Conservation (phyloP, 2,329 filamentous ascomycete species). For the Beauveria sp. region DNA sequence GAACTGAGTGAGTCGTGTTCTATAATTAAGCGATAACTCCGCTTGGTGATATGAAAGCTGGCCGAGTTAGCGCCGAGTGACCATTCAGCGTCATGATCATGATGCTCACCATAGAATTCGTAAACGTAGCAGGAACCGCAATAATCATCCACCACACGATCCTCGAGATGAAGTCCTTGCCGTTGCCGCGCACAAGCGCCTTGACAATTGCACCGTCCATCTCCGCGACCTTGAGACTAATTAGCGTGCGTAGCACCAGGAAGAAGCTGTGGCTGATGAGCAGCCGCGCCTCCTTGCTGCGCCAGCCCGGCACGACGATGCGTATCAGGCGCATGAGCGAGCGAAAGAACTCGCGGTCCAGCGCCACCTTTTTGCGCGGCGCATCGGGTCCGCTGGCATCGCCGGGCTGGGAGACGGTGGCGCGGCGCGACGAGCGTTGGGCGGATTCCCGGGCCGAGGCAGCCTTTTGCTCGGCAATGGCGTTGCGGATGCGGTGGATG, state of each 20-base stretch:
- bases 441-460: conserved; percentile 63
- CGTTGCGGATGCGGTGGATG: conserved; percentile 80
- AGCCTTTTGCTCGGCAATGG: conserved; percentile 87
- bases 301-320: conserved; percentile 87
- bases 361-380: conserved; percentile 72
- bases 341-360: conserved; percentile 76
- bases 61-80: background rate
- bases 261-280: conserved; percentile 91
- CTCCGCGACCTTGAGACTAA: conserved; percentile 92
- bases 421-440: conserved; percentile 39
- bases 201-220: conserved; percentile 92
- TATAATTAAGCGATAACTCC: conserved; percentile 85
- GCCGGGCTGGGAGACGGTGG: conserved; percentile 37
- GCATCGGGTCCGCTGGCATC: conserved; percentile 22
- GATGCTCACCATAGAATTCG: conserved; percentile 86
- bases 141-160: conserved; percentile 99
- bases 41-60: conserved; percentile 95
- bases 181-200: conserved; percentile 82
- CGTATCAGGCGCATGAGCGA: conserved; percentile 69
- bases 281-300: conserved; percentile 78
- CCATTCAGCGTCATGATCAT: background rate
- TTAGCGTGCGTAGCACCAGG: conserved; percentile 78
- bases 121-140: conserved; percentile 91
- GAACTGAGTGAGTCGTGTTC: conserved; percentile 84
- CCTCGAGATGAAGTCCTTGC: conserved; percentile 78